Percentiles rank a stretch among this genome's conserved stretches.
These are phyloP conservation scores for Parvularia atlantis DNA, from an alignment of 78 protist genomes.

Conservation along the genomic window DNA sequence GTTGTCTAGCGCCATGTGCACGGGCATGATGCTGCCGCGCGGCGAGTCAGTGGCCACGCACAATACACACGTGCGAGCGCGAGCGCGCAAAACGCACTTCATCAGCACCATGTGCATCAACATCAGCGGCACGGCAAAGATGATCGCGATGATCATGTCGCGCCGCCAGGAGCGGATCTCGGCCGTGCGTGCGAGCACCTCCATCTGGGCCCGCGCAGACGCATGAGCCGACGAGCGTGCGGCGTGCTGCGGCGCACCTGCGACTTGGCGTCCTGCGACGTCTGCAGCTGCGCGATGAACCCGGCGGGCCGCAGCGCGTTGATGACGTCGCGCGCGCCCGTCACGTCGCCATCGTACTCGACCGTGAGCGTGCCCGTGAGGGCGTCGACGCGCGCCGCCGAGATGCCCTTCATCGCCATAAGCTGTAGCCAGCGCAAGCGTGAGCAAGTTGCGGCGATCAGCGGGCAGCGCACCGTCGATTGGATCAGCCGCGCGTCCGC, in stretches of 20 bases:
- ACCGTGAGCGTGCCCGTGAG: background rate
- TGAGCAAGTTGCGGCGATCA: too few relatives aligned
- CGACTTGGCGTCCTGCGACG: background rate
- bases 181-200: background rate
- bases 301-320: too few relatives aligned
- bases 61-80: too few relatives aligned
- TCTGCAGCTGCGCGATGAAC: too few relatives aligned
- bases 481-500: background rate
- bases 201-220: background rate
- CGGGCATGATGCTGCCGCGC: background rate
- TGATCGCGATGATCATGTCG: background rate
- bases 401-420: background rate
- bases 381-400: background rate
- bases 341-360: background rate
- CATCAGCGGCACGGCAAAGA: background rate
- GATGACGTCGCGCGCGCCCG: background rate
- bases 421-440: background rate
- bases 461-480: too few relatives aligned
- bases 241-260: background rate
- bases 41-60: background rate
- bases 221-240: background rate
- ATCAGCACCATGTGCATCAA: too few relatives aligned
- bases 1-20: background rate
- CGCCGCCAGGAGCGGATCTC: background rate
- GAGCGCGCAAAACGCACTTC: too few relatives aligned